Percentiles rank a stretch among this genome's conserved stretches.
Conservation (phyloP, 257 asterid species). For the Solanum sitiens region DNA sequence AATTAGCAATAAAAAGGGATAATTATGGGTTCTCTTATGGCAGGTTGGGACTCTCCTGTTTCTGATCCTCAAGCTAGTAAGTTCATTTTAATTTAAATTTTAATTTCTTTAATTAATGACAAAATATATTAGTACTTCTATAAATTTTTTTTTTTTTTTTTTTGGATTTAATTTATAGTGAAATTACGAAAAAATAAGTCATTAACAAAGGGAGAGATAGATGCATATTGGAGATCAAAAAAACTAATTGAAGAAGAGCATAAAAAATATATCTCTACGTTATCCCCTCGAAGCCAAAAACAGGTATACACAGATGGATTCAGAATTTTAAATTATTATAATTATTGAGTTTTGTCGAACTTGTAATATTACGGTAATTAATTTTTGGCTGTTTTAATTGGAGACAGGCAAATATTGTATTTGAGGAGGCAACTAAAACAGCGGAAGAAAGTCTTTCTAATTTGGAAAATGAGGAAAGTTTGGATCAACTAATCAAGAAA, state of each 20-base stretch:
- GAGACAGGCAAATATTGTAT: conserved; percentile 14
- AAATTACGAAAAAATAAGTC: conserved; percentile 47
- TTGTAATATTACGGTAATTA: not conserved
- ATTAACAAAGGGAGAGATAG: conserved; percentile 61
- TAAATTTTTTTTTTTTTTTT: not conserved
- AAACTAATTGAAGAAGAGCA: conserved; percentile 61
- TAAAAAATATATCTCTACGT: conserved; percentile 35
- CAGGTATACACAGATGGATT: not conserved
- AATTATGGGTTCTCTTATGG: conserved; percentile 90
- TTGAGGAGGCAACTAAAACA: conserved; percentile 17
- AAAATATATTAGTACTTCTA: not conserved
- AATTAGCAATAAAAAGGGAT: not conserved
- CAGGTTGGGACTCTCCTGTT: conserved; percentile 70
- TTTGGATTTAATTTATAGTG: conserved; percentile 11
- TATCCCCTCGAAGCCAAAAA: conserved; percentile 58
- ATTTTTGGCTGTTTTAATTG: not conserved
- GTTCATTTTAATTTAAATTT: not conserved
- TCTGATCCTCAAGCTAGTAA: conserved; percentile 50
- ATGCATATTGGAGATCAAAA: conserved; percentile 61
- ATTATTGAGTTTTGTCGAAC: not conserved
- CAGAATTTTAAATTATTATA: not conserved
- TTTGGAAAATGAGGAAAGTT: conserved; percentile 12
- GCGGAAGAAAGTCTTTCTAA: not conserved
- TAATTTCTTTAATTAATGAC: not conserved
- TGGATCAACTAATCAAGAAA: conserved; percentile 38